Evolutionary conservation across 257 asterid genomes (phyloP).

Genomic region (Euphrasia confusa): DNA sequence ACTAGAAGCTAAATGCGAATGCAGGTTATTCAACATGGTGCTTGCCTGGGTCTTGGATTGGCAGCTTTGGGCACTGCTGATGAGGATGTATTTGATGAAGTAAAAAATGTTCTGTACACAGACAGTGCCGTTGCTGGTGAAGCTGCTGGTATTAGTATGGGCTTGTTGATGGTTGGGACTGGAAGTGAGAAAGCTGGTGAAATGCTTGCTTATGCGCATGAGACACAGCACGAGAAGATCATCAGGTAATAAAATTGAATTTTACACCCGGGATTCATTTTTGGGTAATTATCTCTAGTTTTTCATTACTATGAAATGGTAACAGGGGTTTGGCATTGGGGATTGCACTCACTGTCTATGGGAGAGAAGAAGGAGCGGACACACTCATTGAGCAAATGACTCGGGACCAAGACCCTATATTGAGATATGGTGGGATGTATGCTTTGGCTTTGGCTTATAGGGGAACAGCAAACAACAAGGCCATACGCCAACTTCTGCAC

Average conservation of each 20-base stretch:
- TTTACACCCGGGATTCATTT: too few relatives aligned
- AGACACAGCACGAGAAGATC: conserved; percentile 95
- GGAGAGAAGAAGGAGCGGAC: conserved; percentile 97
- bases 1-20: conserved; percentile 21
- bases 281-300: too few relatives aligned
- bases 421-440: conserved; percentile 98
- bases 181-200: conserved; percentile 92
- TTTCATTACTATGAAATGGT: conserved; percentile 33
- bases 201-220: conserved; percentile 98
- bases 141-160: conserved; percentile 99
- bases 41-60: conserved; percentile 97
- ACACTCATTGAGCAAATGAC: conserved; percentile 94
- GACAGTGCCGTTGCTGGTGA: conserved; percentile 99
- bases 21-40: conserved; percentile 99
- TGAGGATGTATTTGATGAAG: conserved; percentile 73
- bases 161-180: conserved; percentile 94
- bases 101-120: conserved; percentile 74
- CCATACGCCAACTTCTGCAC: conserved; percentile 91
- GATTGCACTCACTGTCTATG: conserved; percentile 94
- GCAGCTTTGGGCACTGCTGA: conserved; percentile 98
- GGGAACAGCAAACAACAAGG: conserved; percentile 93
- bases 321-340: conserved; percentile 92
- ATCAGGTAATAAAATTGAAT: conserved; percentile 45
- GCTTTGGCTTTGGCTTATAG: conserved; percentile 97
- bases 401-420: conserved; percentile 93